Base-by-base conservation (phyloP, 345 rosid species). In the Schrenkiella parvula region DNA sequence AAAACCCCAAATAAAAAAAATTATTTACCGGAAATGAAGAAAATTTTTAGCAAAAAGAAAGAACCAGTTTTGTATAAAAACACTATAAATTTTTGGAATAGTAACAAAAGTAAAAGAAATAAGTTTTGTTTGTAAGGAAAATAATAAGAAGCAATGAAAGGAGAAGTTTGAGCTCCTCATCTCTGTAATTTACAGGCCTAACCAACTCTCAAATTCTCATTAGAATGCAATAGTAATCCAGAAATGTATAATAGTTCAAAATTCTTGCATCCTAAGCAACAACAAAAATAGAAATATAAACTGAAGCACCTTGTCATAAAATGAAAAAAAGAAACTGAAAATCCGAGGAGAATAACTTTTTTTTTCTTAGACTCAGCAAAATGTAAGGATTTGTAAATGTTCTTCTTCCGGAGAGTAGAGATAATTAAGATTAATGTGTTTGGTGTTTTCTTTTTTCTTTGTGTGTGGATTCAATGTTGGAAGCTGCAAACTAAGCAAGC, bases 401-500 rank as follows among this genome's bases (percentile, higher is more conserved):
- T 51, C 22, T 22, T 2, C 41, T 37, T 26, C 54, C 1, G n/a
- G 3, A 5, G 34, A 52, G 31, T 52, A 52, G 57, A 52, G 57
- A 52, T 26, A 14, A 52, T n/a, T 13, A 50, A 50, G n/a, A 37
- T 44, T n/a, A n/a, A 71, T 48, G 51, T 50, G 59, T 28, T 13
- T 59, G 29, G 22, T 41, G 7, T 15, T 13, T 29, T 22, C 2
- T 26, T 6, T 17, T 53, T 19, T 13, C 2, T 60, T 5, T 18
- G 39, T 66, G 53, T 54, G 64, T 17, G 34, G 53, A 19, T n/a
- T 55, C 34, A 31, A 5, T 41, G n/a, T 54, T 41, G 63, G 29
- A 4, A 41, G 22, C 58, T 59, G 42, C 57, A 50, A 13, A 37
- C 80, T 81, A 93, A 47, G 99, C 99, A 71, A 95, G 90, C 81